Base-by-base conservation (phyloP, 2,329 filamentous ascomycete species). In the Colletotrichum tropicicola region DNA sequence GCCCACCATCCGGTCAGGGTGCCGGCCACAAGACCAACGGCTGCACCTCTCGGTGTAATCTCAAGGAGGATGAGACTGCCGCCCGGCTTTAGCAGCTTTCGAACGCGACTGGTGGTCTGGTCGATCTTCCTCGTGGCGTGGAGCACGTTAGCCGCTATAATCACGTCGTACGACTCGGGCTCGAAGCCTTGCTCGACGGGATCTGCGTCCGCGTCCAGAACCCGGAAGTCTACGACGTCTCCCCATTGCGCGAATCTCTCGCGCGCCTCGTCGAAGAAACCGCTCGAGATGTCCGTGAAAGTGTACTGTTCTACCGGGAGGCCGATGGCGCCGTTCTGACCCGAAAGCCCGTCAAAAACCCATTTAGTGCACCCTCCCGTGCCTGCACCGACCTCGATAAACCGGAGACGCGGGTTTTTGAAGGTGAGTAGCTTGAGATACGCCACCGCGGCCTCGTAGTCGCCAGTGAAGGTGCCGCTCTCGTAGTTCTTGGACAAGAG, bases 301-400 rank as follows among this genome's bases (percentile, higher is more conserved):
- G 66, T 72, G 59, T 77, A 78, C 2, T 59, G 55, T 69, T 9
- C 17, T 8, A 15, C 47, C 7, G 9, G 59, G 32, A 23, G 17
- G 73, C 68, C 0, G 82, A 84, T 0, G 79, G 73, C 13, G 74
- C 75, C 2, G 80, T 82, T 3, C 79, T 82, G 1, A 81, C 82
- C 8, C 44, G 28, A 28, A 12, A 28, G 23, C 21, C 27, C 44
- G 15, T 13, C 44, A 32, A 65, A 32, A 15, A n/a, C n/a, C n/a
- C n/a, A n/a, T n/a, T n/a, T n/a, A n/a, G n/a, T n/a, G n/a, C n/a
- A n/a, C n/a, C n/a, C n/a, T n/a, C n/a, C n/a, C n/a, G n/a, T n/a
- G n/a, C n/a, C n/a, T n/a, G n/a, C n/a, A n/a, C n/a, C n/a, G n/a
- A n/a, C n/a, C n/a, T n/a, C n/a, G n/a, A n/a, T n/a, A n/a, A n/a